Conservation (phyloP, 2,329 filamentous ascomycete genomes). For the Metarhizium album region DNA sequence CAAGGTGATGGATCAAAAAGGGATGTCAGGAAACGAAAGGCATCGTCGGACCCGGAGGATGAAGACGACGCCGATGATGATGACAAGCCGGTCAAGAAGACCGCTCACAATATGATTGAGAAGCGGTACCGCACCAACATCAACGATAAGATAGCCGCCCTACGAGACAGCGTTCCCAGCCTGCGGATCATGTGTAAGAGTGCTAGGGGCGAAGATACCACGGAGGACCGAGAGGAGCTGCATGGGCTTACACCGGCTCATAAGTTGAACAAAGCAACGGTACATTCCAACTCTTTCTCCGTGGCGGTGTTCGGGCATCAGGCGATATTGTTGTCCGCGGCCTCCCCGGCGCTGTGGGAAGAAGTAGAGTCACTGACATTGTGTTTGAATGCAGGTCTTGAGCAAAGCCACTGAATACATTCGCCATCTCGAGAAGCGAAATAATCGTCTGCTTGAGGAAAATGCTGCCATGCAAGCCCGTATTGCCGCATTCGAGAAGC, state of each 20-base stretch:
- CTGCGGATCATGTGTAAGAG: conserved; percentile 74
- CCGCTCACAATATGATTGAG: conserved; percentile 96
- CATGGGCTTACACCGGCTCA: conserved; percentile 74
- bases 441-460: conserved; percentile 71
- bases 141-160: conserved; percentile 90
- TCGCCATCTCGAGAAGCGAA: conserved; percentile 82
- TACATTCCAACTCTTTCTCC: conserved; percentile 19
- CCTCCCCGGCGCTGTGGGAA: neutral
- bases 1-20: conserved; percentile 33
- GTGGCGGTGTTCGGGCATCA: neutral
- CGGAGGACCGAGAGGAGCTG: conserved; percentile 63
- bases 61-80: conserved; percentile 47
- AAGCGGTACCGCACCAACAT: conserved; percentile 93
- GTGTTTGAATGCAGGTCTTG: conserved; percentile 45
- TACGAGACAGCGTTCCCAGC: conserved; percentile 86
- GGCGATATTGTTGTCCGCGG: neutral
- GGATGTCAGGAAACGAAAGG: conserved; percentile 56
- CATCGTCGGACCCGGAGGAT: conserved; percentile 42
- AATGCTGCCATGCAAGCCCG: conserved; percentile 69
- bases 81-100: conserved; percentile 64
- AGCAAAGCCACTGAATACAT: conserved; percentile 97
- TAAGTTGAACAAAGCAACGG: conserved; percentile 96
- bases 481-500: conserved; percentile 64
- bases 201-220: conserved; percentile 54
- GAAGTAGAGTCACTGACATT: neutral